Conservation (phyloP, 495 filamentous ascomycete species). For the Entonaema liquescens region DNA sequence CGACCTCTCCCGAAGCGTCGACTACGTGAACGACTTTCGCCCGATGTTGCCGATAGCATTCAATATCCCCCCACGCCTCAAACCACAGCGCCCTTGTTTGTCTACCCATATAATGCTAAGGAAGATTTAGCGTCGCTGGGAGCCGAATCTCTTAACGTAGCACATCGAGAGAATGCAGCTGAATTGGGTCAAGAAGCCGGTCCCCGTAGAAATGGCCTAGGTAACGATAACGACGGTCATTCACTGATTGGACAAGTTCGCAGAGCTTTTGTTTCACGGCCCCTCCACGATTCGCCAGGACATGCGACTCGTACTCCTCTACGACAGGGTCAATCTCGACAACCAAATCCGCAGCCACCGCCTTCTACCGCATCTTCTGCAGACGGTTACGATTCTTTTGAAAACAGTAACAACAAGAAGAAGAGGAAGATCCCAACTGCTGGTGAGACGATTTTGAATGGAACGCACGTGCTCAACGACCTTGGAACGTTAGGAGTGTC, state of each 20-base stretch:
- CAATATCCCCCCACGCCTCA: slow-evolving; percentile 78
- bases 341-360: slow-evolving; percentile 55
- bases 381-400: slow-evolving; percentile 96
- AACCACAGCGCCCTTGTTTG: slow-evolving; percentile 74
- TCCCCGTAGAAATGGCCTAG: slow-evolving; percentile 43
- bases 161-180: slow-evolving; percentile 45
- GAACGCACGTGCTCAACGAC: slow-evolving; percentile 61
- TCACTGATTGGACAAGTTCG: slow-evolving; percentile 42
- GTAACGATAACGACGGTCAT: slow-evolving; percentile 53
- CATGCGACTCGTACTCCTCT: slow-evolving; percentile 40
- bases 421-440: slow-evolving; percentile 96
- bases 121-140: slow-evolving; percentile 46
- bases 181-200: slow-evolving; percentile 43
- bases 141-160: slow-evolving; percentile 27
- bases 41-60: slow-evolving; percentile 83
- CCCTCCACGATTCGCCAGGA: slow-evolving; percentile 38
- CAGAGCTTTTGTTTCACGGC: slow-evolving; percentile 38
- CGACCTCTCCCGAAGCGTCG: slow-evolving; percentile 89
- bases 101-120: slow-evolving; percentile 68
- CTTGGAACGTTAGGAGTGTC: slow-evolving; percentile 48
- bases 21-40: slow-evolving; percentile 83
- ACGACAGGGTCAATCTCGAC: slow-evolving; percentile 48
- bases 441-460: slow-evolving; percentile 65
- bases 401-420: slow-evolving; percentile 99
- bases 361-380: slow-evolving; percentile 64